Percentiles rank a stretch among this genome's conserved stretches.
Conservation (phyloP, 2,329 filamentous ascomycete species). For the Apiospora arundinis region DNA sequence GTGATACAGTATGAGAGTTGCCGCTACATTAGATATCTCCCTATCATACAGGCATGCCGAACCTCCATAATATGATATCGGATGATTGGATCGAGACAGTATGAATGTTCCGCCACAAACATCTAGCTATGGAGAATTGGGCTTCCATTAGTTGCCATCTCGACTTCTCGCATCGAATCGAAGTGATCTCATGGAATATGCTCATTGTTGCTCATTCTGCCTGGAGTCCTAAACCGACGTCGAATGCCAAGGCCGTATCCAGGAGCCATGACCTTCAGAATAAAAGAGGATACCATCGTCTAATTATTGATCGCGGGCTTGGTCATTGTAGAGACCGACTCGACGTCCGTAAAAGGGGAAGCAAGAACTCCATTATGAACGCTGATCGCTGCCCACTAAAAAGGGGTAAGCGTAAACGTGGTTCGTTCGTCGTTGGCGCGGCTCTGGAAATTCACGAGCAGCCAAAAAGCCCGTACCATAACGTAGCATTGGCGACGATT, state of each 20-base stretch:
- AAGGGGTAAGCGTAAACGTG: neutral
- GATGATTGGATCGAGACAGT: neutral
- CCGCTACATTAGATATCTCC: neutral
- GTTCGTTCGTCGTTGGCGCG: neutral
- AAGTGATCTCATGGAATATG: neutral
- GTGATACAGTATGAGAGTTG: neutral
- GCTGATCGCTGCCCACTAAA: neutral
- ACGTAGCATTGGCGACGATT: neutral
- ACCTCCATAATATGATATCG: neutral
- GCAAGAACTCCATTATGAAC: neutral
- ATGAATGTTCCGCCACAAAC: neutral
- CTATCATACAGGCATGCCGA: neutral
- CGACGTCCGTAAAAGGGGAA: neutral
- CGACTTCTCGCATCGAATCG: neutral
- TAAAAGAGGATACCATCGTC: neutral
- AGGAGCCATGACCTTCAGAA: neutral
- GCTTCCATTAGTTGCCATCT: neutral
- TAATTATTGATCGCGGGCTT: neutral
- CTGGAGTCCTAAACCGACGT: neutral
- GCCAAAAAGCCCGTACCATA: neutral
- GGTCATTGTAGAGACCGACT: neutral
- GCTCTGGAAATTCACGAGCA: neutral
- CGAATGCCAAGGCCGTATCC: neutral
- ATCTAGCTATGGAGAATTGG: too few relatives aligned
- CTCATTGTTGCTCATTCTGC: conserved; percentile 4